These are phyloP conservation scores for Paramyrothecium roridum DNA, from an alignment of 2,329 filamentous ascomycete genomes.

Conservation along the genomic window DNA sequence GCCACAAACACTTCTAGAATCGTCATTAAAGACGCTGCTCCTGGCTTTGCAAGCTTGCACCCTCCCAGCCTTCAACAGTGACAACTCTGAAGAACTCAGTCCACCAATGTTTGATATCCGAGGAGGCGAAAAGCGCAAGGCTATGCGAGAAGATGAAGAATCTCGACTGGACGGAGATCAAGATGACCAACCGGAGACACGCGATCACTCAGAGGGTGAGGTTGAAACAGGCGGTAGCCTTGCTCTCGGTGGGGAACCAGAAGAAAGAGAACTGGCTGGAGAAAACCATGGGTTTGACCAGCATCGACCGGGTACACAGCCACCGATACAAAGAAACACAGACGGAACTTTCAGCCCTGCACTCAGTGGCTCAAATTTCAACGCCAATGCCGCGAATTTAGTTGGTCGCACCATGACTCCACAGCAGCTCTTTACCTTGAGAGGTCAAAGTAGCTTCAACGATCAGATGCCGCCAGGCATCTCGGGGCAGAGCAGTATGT, in stretches of 20 bases:
- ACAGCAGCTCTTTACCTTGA: constrained; percentile 65
- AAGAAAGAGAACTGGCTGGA: constrained; percentile 63
- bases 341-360: constrained; percentile 54
- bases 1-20: constrained; percentile 13
- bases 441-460: constrained; percentile 57
- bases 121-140: constrained; percentile 77
- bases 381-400: constrained; percentile 39
- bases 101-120: constrained; percentile 80
- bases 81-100: constrained; percentile 18
- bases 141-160: constrained; percentile 71
- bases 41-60: constrained; percentile 33
- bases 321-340: constrained; percentile 68
- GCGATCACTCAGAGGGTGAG: constrained; percentile 63
- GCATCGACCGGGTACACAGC: constrained; percentile 67
- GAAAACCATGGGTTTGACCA: constrained; percentile 52
- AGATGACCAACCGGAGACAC: constrained; percentile 42
- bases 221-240: constrained; percentile 79
- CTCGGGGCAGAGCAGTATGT: constrained; percentile 41
- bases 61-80: constrained; percentile 18
- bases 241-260: constrained; percentile 88
- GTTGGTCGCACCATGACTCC: constrained; percentile 72
- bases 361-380: constrained; percentile 43
- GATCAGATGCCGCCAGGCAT: constrained; percentile 61
- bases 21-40: constrained; percentile 30
- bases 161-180: constrained; percentile 43